Evolutionary conservation across 257 asterid species (phyloP), one percentile per base, ranked within the genome.

Genomic region (Gardenia jasminoides): DNA sequence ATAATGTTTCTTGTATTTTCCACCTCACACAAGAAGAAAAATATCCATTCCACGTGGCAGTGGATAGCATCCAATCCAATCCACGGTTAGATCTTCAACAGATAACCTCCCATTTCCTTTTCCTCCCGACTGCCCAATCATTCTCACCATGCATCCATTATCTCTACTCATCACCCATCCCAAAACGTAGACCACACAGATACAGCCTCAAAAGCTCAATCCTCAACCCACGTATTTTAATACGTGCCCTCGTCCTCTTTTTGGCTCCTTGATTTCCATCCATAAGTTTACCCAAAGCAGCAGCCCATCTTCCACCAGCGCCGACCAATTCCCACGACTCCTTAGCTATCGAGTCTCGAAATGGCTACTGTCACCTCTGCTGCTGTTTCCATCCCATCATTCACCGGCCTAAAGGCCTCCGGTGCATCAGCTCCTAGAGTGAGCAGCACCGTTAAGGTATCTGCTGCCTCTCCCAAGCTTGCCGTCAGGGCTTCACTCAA

Each of bases 281-380:
- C 66, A 6, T 31, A 50, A 15, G 17, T 26, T 9, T 3, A 47
- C 20, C 5, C 50, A n/a, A 31, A 6, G 30, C 26, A 30, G 3
- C 26, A 39, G 9, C 20, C 68, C 39, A 41, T 68, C 46, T 59
- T 19, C 28, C 31, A 33, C 56, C 77, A n/a, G n/a, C n/a, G n/a
- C n/a, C n/a, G n/a, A n/a, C 26, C 36, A 52, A 3, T 52, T 52
- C 1, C 62, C 62, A 4, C 43, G 12, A 39, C 73, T 19, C 39
- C 43, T 65, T 65, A 36, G 24, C 73, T 43, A 10, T 15, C 22
- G 1, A 36, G 12, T 4, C 22, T 44, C 41, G 64, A 78, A 78
- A 90, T 91, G 97, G 93, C 97, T 76, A 67, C 88, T 6, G 79
- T 90, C n/a, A 86, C 97, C 84, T 90, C 94, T 46, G 88, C 94